A percentile compares a stretch with the other conserved stretches of the same genome.
These are phyloP conservation scores for Tolypocladium guangdongense DNA, from an alignment of 2,329 filamentous ascomycete genomes.

Conservation along the genomic window DNA sequence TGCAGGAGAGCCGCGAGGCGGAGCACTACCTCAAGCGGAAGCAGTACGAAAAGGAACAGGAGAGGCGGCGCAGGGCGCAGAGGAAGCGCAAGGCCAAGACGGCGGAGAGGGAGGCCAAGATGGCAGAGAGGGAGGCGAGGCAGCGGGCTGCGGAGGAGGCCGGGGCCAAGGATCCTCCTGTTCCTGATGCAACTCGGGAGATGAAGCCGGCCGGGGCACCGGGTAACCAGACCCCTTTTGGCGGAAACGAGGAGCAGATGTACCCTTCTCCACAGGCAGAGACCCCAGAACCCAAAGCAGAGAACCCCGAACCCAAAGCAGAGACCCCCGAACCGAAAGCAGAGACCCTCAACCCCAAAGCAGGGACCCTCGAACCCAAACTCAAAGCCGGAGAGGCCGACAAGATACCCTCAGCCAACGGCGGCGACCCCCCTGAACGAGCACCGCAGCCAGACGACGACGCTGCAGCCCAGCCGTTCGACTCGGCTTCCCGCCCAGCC, in stretches of 20 bases:
- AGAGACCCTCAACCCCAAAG: too few species aligned
- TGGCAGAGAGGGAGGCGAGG: too few species aligned
- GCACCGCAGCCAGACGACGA: not conserved
- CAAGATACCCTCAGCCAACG: not conserved
- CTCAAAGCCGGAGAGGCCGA: not conserved
- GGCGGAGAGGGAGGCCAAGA: conserved; percentile 26
- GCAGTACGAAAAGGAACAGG: conserved; percentile 21
- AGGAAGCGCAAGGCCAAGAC: conserved; percentile 75
- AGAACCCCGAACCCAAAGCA: too few species aligned
- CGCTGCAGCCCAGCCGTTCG: not conserved
- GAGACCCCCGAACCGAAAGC: too few species aligned
- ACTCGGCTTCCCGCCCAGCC: not conserved
- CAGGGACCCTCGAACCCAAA: too few species aligned
- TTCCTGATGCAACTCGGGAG: conserved; percentile 3
- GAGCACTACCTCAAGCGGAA: conserved; percentile 25
- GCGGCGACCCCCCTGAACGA: not conserved
- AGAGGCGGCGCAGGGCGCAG: conserved; percentile 46
- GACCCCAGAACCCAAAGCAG: too few species aligned
- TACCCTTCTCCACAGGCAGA: not conserved
- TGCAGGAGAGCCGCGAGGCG: conserved; percentile 27
- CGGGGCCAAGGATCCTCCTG: not conserved
- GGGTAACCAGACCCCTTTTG: not conserved
- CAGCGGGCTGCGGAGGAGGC: conserved; percentile 1
- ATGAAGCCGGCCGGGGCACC: conserved; percentile 7
- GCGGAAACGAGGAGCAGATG: not conserved